phyloP scores from a whole-genome alignment of 495 filamentous ascomycete genomes.

The Mytilinidion resinicola region DNA sequence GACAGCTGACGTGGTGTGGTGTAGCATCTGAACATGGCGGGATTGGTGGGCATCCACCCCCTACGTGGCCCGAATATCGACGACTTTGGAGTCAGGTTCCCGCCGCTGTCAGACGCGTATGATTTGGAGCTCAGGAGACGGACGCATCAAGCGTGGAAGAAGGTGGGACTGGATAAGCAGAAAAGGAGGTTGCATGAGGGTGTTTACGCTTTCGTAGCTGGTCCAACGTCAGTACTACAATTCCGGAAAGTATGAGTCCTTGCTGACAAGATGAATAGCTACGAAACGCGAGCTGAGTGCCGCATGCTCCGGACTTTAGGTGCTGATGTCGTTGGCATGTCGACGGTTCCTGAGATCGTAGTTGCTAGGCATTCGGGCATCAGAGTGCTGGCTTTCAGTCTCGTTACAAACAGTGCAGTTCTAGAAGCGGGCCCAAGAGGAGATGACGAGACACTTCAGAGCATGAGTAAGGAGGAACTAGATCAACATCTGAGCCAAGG shows the following conservation, averaged over 20 bases:
- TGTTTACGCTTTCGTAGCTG: conserved; percentile 67
- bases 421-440: conserved; percentile 58
- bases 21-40: conserved; percentile 65
- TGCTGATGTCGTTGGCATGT: conserved; percentile 74
- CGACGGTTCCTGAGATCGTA: conserved; percentile 70
- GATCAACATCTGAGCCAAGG: conserved; percentile 53
- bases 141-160: conserved; percentile 57
- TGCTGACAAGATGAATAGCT: conserved; percentile 39
- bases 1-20: not conserved
- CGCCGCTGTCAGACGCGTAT: conserved; percentile 69
- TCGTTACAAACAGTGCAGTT: conserved; percentile 71
- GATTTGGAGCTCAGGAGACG: conserved; percentile 59
- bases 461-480: conserved; percentile 44
- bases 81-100: conserved; percentile 64
- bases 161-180: conserved; percentile 38
- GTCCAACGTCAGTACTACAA: conserved; percentile 52
- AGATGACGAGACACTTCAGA: conserved; percentile 42
- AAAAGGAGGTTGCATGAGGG: conserved; percentile 60
- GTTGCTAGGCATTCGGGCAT: conserved; percentile 66
- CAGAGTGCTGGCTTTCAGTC: conserved; percentile 63
- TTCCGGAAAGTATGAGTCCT: not conserved
- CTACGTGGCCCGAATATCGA: conserved; percentile 66
- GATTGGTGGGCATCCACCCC: conserved; percentile 61
- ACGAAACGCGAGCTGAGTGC: conserved; percentile 73
- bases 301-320: conserved; percentile 61